Percentiles rank a stretch among this genome's conserved stretches.
Conservation (phyloP, 345 rosid genomes). For the Laguncularia racemosa region DNA sequence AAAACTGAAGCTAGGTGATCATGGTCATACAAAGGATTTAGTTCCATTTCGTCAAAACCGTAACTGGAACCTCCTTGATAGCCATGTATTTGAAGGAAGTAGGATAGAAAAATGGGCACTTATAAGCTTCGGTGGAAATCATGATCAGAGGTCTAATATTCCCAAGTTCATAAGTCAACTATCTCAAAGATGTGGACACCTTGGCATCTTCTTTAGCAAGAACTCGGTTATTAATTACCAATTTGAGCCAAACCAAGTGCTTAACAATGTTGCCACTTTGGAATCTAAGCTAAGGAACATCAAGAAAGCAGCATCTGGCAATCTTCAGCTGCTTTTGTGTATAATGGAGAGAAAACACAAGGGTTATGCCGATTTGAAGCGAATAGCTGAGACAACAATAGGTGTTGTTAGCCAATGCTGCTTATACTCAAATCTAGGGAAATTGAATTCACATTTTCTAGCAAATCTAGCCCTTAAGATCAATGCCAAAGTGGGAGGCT, state of each 20-base stretch:
- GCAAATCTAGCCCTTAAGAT: constrained; percentile 93
- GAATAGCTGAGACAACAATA: constrained; percentile 84
- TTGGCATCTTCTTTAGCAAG: constrained; percentile 76
- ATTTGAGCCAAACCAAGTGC: constrained; percentile 66
- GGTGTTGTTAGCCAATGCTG: constrained; percentile 93
- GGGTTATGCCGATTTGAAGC: constrained; percentile 84
- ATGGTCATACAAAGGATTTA: constrained; percentile 48
- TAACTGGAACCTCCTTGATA: constrained; percentile 71
- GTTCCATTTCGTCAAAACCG: constrained; percentile 63
- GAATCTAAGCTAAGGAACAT: constrained; percentile 73
- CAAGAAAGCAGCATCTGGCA: constrained; percentile 50
- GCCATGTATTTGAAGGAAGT: constrained; percentile 67
- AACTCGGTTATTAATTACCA: constrained; percentile 45
- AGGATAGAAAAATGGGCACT: constrained; percentile 79
- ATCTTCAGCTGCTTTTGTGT: constrained; percentile 77
- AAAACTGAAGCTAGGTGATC: constrained; percentile 79
- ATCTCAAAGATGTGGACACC: constrained; percentile 80
- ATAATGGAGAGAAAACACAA: constrained; percentile 93
- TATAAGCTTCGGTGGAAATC: constrained; percentile 78
- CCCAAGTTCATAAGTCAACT: constrained; percentile 76
- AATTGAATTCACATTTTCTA: constrained; percentile 78
- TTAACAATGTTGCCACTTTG: constrained; percentile 59
- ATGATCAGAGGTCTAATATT: constrained; percentile 63
- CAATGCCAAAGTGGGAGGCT: constrained; percentile 93
- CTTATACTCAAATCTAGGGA: constrained; percentile 72